Percentiles rank a stretch among this genome's conserved stretches.
phyloP scores from a whole-genome alignment of 176 grass and related monocot species.

The Leersia perrieri region DNA sequence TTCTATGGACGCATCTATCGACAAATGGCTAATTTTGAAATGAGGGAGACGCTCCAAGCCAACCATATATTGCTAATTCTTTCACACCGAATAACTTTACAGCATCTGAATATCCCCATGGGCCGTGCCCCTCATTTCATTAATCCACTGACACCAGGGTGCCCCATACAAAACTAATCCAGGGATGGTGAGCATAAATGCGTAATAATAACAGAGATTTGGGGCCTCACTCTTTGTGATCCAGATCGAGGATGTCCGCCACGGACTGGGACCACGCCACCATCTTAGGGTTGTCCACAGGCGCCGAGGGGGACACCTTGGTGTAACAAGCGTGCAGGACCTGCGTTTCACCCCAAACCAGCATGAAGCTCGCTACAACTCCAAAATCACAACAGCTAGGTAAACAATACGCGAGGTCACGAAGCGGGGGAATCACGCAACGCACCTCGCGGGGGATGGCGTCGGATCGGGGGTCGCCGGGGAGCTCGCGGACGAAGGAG shows the following conservation, averaged over 20 bases:
- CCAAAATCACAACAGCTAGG: not conserved
- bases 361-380: not conserved
- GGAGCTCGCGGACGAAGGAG: slow-evolving; percentile 77
- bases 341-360: slow-evolving; percentile 27
- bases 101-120: too few relatives aligned
- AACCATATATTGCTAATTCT: not conserved
- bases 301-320: slow-evolving; percentile 68
- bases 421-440: not conserved
- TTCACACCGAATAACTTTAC: not conserved
- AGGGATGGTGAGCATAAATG: not conserved
- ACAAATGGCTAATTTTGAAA: not conserved
- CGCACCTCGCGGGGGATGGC: slow-evolving; percentile 56
- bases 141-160: not conserved
- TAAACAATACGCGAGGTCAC: not conserved
- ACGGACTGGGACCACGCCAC: slow-evolving; percentile 70
- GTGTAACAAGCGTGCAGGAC: slow-evolving; percentile 79
- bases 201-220: not conserved
- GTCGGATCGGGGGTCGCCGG: slow-evolving; percentile 70
- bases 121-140: not conserved
- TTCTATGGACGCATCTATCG: not conserved
- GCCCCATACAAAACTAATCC: not conserved
- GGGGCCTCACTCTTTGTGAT: slow-evolving; percentile 75
- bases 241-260: slow-evolving; percentile 87
- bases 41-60: not conserved
- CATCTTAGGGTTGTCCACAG: slow-evolving; percentile 81